Evolutionary conservation across 768 basidiomycete genomes (phyloP).

Genomic region (Russula lepida): DNA sequence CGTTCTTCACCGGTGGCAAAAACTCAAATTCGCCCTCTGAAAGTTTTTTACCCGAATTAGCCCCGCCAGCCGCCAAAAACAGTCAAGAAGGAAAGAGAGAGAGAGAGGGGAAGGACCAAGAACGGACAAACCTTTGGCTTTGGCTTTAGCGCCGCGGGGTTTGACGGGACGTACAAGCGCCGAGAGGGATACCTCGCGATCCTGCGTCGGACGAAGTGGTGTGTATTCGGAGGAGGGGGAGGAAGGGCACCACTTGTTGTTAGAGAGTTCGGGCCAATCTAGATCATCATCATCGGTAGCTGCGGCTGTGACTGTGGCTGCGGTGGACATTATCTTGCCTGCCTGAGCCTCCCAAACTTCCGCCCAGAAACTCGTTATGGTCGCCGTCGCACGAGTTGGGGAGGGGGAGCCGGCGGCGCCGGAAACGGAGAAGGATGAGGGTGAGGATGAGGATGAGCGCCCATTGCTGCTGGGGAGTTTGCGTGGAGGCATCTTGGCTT

Average conservation of each 20-base stretch:
- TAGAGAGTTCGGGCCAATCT: conserved; percentile 14
- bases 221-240: neutral
- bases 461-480: neutral
- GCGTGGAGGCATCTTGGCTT: conserved; percentile 3
- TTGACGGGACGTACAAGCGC: conserved; percentile 24
- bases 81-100: too few species aligned
- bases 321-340: neutral
- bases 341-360: conserved; percentile 11
- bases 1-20: conserved; percentile 43
- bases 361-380: conserved; percentile 6
- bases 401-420: neutral
- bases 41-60: too few species aligned
- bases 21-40: conserved; percentile 50
- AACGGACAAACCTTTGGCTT: conserved; percentile 29
- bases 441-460: neutral
- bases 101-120: neutral
- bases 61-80: too few species aligned
- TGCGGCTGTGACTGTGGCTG: too few species aligned
- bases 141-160: conserved; percentile 25
- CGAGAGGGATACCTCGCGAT: conserved; percentile 23
- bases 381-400: neutral
- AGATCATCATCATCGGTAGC: too few species aligned
- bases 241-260: neutral
- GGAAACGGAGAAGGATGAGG: neutral
- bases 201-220: conserved; percentile 9